Evolutionary conservation across 1,284 basidiomycete genomes (phyloP).

Genomic region (Ceratobasidium theobromae): DNA sequence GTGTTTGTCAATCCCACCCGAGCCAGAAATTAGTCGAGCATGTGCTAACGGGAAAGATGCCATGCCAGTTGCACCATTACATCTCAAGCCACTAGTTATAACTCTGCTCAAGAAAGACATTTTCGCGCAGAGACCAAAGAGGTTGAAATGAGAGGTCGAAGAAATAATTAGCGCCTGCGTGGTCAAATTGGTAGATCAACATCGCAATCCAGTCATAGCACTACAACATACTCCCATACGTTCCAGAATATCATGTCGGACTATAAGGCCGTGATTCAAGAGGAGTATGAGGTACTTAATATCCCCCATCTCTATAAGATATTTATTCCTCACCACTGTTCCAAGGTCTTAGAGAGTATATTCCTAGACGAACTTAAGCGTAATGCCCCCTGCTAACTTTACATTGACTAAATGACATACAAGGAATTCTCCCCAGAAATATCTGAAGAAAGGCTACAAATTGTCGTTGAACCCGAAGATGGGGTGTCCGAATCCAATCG

Average conservation of each 20-base stretch:
- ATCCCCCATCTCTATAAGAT: slow-evolving; percentile 33
- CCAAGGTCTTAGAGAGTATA: slow-evolving; percentile 90
- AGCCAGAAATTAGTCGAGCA: not conserved
- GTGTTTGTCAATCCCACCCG: slow-evolving; percentile 16
- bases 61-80: not conserved
- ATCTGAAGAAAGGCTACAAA: slow-evolving; percentile 77
- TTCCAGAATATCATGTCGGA: slow-evolving; percentile 39
- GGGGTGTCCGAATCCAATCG: slow-evolving; percentile 31
- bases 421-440: slow-evolving; percentile 62
- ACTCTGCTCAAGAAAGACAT: slow-evolving; percentile 5
- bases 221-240: too few species aligned
- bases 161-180: slow-evolving; percentile 42
- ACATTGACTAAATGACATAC: slow-evolving; percentile 51
- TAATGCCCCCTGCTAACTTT: slow-evolving; percentile 52
- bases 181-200: slow-evolving; percentile 34
- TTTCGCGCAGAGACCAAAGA: not conserved
- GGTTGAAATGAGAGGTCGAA: slow-evolving; percentile 7
- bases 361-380: slow-evolving; percentile 92
- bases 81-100: not conserved
- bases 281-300: slow-evolving; percentile 81
- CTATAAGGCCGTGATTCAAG: slow-evolving; percentile 52
- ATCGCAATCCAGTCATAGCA: slow-evolving; percentile 40
- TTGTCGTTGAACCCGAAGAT: slow-evolving; percentile 89
- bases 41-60: not conserved
- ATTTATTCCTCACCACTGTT: slow-evolving; percentile 25